These are phyloP conservation scores for Magnaporthiopsis rhizophila DNA, from an alignment of 2,329 filamentous ascomycete genomes.

Conservation along the genomic window DNA sequence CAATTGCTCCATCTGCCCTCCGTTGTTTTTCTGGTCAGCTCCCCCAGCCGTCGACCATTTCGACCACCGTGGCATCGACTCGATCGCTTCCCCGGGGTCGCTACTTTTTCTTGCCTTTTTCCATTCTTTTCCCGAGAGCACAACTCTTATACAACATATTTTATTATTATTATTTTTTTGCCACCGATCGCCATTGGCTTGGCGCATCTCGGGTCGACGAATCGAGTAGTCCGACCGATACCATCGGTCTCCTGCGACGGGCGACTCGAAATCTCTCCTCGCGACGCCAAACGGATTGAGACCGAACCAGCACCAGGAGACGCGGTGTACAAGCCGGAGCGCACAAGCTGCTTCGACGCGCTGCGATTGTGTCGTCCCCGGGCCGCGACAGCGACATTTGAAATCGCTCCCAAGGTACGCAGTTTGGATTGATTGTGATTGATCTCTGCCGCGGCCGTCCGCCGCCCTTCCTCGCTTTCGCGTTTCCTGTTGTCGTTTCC, in stretches of 20 bases:
- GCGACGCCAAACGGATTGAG: not conserved
- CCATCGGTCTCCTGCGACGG: not conserved
- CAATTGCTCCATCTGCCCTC: not conserved
- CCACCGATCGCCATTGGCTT: not conserved
- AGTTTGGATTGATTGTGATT: too few relatives aligned
- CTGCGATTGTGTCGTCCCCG: not conserved
- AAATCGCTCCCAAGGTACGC: not conserved
- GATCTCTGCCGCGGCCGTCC: too few relatives aligned
- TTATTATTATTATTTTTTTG: not conserved
- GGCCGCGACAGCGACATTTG: not conserved
- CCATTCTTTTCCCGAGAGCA: not conserved
- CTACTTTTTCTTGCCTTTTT: not conserved
- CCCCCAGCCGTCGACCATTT: not conserved
- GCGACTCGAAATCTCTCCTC: not conserved
- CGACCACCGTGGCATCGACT: not conserved
- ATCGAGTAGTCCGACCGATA: not conserved
- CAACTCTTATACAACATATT: not conserved
- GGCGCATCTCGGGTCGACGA: not conserved
- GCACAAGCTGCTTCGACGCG: slow-evolving; percentile 1
- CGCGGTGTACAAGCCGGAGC: not conserved
- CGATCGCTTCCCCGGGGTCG: not conserved
- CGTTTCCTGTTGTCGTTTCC: not conserved
- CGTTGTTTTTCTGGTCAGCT: not conserved
- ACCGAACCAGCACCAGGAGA: not conserved
- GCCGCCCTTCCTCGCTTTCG: not conserved